Evolutionary conservation across 805 yeast species (phyloP), one percentile per base, ranked within the genome.

Genomic region (Candida railenensis): DNA sequence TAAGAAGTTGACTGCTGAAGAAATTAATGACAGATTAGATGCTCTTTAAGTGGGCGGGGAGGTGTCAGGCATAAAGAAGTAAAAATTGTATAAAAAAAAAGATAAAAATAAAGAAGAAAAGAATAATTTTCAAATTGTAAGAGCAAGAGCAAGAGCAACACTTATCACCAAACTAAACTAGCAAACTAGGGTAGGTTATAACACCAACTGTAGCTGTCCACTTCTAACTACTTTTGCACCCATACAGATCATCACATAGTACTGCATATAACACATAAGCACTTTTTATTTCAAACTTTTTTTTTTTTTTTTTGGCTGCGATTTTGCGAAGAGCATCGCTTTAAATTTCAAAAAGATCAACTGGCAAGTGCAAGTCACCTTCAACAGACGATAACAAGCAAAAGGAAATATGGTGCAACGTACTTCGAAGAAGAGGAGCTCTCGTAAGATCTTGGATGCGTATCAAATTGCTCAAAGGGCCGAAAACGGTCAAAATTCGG

Each of bases 21-120:
- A 94, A 72, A 88, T 94, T 61, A 89, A 91, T 68, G 99, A 94
- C 73, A 84, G 98, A 70, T 77, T 94, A 59, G 97, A 90, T 57
- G 89, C 96, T 50, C 79, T 92, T 71, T 91, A 76, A 67, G 22
- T 42, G 51, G 22, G 34, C 16, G 14, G 32, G 47, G 46, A 18
- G 21, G 7, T 4, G n/a, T 65, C 67, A 69, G 70, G 70, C 60
- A 58, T 67, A n/a, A 34, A 34, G 19, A 16, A 25, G 30, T 25
- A 25, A 11, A 25, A 25, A 25, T 7, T 11, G 30, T 5, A 25
- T 25, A 25, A 25, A 25, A 7, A 25, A 7, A 25, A 25, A 25
- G 30, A 25, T 7, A 25, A 25, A 25, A 25, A 25, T 7, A 25
- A 25, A 25, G 11, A 25, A 25, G 30, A 25, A 25, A 25, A 25